Conservation (phyloP, 1,284 basidiomycete genomes). For the Tausonia pullulans region DNA sequence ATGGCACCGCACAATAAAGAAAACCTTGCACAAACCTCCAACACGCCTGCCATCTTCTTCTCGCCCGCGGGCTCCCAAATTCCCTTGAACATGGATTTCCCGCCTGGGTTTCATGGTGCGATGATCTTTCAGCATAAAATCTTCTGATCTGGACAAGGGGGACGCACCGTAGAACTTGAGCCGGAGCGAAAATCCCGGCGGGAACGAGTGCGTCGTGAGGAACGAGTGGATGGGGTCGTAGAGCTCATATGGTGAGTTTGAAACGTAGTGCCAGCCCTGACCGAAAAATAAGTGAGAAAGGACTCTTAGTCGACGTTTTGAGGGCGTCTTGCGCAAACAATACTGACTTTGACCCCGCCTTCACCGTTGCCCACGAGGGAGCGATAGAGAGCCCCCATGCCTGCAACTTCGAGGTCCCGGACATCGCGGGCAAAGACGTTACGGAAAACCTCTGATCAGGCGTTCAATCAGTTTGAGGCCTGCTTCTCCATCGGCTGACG, state of each 20-base stretch:
- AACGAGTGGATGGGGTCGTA: slow-evolving; percentile 62
- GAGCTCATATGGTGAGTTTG: slow-evolving; percentile 81
- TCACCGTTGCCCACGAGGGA: slow-evolving; percentile 39
- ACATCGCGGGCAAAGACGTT: slow-evolving; percentile 45
- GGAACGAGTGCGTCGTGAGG: slow-evolving; percentile 49
- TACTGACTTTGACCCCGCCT: slow-evolving; percentile 40
- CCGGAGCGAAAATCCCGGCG: slow-evolving; percentile 44
- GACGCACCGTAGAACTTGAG: slow-evolving; percentile 58
- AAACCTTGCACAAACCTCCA: slow-evolving; percentile 39
- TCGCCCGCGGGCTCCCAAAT: slow-evolving; percentile 54
- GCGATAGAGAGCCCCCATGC: slow-evolving; percentile 74
- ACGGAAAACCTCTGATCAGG: slow-evolving; percentile 22
- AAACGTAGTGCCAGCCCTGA: slow-evolving; percentile 68
- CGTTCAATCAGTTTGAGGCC: neutral
- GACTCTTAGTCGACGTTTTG: too few species aligned
- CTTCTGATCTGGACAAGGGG: too few species aligned
- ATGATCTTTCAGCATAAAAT: too few species aligned
- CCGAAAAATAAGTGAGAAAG: too few species aligned
- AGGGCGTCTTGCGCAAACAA: too few species aligned
- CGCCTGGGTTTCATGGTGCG: slow-evolving; percentile 21
- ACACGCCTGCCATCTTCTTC: slow-evolving; percentile 65
- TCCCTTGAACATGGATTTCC: slow-evolving; percentile 68
- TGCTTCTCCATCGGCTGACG: slow-evolving; percentile 31
- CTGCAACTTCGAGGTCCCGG: slow-evolving; percentile 64
- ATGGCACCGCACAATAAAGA: neutral